phyloP scores from a whole-genome alignment of 805 yeast genomes.

The Debaryomyces castellii region DNA sequence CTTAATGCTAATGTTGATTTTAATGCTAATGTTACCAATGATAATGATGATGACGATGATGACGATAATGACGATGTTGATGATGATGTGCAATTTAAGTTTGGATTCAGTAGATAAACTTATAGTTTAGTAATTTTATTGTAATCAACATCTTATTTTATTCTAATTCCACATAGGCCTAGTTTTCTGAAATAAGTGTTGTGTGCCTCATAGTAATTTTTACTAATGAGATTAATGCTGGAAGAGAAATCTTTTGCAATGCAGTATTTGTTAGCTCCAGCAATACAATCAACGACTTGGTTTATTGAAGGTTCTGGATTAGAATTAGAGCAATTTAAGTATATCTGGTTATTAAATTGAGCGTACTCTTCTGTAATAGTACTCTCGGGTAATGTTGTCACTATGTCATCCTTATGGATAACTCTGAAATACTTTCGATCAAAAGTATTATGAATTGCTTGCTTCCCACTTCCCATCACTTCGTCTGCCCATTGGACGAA shows the following conservation, averaged over 20 bases:
- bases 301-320: slow-evolving; percentile 21
- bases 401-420: slow-evolving; percentile 24
- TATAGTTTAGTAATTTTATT: not conserved
- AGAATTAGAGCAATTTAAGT: slow-evolving; percentile 29
- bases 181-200: slow-evolving; percentile 37
- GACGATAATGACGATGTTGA: slow-evolving; percentile 28
- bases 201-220: slow-evolving; percentile 30
- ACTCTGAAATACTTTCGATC: slow-evolving; percentile 22
- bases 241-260: slow-evolving; percentile 27
- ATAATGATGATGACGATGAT: slow-evolving; percentile 8
- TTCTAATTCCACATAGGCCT: slow-evolving; percentile 30
- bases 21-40: not conserved
- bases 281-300: slow-evolving; percentile 33
- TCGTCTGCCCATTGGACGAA: slow-evolving; percentile 37
- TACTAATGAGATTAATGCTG: slow-evolving; percentile 8
- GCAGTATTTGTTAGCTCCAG: slow-evolving; percentile 27
- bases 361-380: slow-evolving; percentile 19
- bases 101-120: slow-evolving; percentile 26
- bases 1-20: not conserved
- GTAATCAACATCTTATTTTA: not conserved
- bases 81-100: slow-evolving; percentile 32
- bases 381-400: slow-evolving; percentile 29
- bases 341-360: slow-evolving; percentile 39
- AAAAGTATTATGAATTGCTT: slow-evolving; percentile 17
- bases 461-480: slow-evolving; percentile 27